Conservation (phyloP, 257 asterid species). For the Solanum chaucha region DNA sequence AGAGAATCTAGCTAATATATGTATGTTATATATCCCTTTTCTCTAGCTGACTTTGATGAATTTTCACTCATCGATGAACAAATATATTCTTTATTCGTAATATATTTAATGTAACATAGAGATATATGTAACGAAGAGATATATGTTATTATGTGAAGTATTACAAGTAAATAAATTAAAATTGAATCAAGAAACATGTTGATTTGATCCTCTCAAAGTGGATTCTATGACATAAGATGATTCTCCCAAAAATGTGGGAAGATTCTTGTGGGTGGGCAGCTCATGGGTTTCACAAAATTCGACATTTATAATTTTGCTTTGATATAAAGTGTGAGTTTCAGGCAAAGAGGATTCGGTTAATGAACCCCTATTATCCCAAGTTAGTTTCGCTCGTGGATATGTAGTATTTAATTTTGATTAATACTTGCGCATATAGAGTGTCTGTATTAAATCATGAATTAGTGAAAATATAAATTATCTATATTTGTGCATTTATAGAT, state of each 20-base stretch:
- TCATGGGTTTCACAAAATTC: background rate
- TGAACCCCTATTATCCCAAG: background rate
- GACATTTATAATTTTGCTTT: background rate
- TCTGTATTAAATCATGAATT: background rate
- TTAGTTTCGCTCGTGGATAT: rapidly evolving
- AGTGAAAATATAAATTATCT: background rate
- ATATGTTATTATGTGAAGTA: background rate
- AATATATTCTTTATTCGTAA: background rate
- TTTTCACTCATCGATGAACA: background rate
- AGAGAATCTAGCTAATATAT: background rate
- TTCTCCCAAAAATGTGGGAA: background rate
- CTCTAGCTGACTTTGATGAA: background rate
- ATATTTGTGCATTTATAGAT: too few species aligned
- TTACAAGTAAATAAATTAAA: background rate
- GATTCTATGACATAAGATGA: background rate
- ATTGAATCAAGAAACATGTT: background rate
- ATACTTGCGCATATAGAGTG: rapidly evolving
- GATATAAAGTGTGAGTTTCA: background rate
- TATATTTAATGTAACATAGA: background rate
- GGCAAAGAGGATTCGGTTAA: background rate
- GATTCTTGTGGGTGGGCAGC: background rate
- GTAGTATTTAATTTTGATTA: background rate
- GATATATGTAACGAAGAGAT: background rate
- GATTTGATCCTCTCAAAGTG: background rate
- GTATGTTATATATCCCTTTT: background rate